Evolutionary conservation across 257 asterid species (phyloP), one percentile per base, ranked within the genome.

Genomic region (Echites panduratus): DNA sequence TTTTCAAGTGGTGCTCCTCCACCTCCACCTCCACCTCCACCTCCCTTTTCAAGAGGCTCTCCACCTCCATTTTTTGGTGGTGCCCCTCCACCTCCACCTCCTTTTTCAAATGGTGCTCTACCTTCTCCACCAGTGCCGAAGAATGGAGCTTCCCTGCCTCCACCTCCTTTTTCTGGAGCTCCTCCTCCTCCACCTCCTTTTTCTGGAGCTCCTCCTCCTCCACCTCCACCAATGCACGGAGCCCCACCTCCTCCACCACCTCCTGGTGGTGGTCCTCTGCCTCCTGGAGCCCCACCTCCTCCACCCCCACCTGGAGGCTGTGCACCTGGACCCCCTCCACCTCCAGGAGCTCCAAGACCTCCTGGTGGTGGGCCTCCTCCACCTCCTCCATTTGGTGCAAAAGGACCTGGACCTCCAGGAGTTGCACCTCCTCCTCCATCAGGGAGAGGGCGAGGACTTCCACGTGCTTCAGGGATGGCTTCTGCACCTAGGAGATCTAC

Each of bases 371-470:
- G 78, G 56, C 88, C 88, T 49, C 85, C 85, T 7, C 85, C 88
- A 16, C 88, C 85, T 20, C 86, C 83, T 40, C 79, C 77, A 10
- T 82, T 84, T 76, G 98, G 96, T 73, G 81, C 82, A 22, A 90
- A 84, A 73, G 94, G 90, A 79, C 90, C 96, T 66, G 83, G 85
- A 58, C 43, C 83, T 76, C 90, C 84, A 79, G 84, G 89, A 70
- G 82, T 82, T 76, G 97, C 90, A 66, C 77, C 87, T 80, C 94
- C 84, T 57, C 75, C 82, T 11, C 83, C 84, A 48, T 72, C 86
- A n/a, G 86, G 94, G 53, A 81, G 96, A 79, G 96, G 95, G 50
- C 89, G 94, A 64, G 94, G 94, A 26, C 78, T 87, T 64, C 16
- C 85, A 76, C 96, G 98, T 71, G 86, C 92, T 6, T 70, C 79